phyloP scores from a whole-genome alignment of 148 eudicot genomes.

The Mesembryanthemum crystallinum region DNA sequence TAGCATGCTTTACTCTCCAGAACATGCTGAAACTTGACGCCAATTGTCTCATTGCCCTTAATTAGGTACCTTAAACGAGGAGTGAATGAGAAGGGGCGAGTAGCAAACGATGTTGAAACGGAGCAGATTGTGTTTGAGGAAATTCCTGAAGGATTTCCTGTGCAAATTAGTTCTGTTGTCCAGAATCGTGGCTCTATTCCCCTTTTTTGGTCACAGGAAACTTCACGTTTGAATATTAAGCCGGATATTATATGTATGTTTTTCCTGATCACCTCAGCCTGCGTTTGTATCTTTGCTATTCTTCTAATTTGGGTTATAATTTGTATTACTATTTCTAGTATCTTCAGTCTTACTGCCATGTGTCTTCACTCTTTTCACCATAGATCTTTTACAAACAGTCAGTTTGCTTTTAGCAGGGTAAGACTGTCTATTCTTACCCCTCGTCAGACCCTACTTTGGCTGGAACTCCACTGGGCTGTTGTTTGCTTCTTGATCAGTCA shows the following conservation, averaged over 20 bases:
- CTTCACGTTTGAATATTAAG: conserved; percentile 84
- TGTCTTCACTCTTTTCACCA: not conserved
- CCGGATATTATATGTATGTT: conserved; percentile 87
- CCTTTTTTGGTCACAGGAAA: conserved; percentile 96
- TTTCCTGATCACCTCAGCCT: not conserved
- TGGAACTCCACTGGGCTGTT: not conserved
- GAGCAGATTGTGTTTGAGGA: conserved; percentile 91
- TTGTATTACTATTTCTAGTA: not conserved
- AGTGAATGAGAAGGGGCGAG: conserved; percentile 86
- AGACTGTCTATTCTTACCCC: not conserved
- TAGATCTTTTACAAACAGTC: not conserved
- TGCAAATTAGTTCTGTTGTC: conserved; percentile 78
- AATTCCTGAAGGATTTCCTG: conserved; percentile 62
- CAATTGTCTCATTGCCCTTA: conserved; percentile 2
- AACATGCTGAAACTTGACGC: not conserved
- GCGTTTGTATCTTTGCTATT: conserved; percentile 1
- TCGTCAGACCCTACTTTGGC: not conserved
- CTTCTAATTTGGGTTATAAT: not conserved
- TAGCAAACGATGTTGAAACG: conserved; percentile 95
- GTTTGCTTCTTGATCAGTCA: not conserved
- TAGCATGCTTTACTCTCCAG: not conserved
- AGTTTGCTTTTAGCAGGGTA: not conserved
- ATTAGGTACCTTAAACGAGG: conserved; percentile 85
- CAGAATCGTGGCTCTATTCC: conserved; percentile 98
- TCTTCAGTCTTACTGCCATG: not conserved